Evolutionary conservation across 208 protist species (phyloP), one percentile per base, ranked within the genome.

Genomic region (Crithidia sp.): DNA sequence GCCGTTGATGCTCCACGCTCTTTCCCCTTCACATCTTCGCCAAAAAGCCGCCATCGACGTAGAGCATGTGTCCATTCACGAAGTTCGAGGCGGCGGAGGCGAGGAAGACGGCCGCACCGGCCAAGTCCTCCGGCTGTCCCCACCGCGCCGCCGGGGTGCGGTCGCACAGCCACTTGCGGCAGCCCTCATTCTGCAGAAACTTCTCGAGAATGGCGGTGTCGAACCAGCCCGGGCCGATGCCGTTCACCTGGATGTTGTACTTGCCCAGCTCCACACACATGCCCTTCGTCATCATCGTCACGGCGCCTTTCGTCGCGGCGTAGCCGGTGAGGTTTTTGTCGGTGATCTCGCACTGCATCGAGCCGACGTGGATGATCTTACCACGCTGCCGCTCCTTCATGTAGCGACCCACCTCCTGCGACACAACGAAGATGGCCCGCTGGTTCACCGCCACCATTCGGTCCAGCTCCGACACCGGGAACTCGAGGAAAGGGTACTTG

Each of bases 201-300:
- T 44, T 28, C 39, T 67, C 74, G 19, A 76, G 58, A 17, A 86
- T 57, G 3, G 64, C 69, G 16, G 74, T 84, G n/a, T 14, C 58
- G 4, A 79, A 74, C 39, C 62, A 86, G 39, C 85, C 85, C 2
- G 81, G 81, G 60, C 79, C 81, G 47, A 86, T 70, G 19, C 74
- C 76, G 63, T 86, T 86, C 58, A 70, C 70, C n/a, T 82, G 84
- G 61, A 89, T 81, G 67, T 71, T 74, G 44, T 70, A 74, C n/a
- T 43, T 58, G 4, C 79, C 82, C 50, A 66, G 56, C 62, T 85
- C 81, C 36, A 90, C 62, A 37, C 80, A 79, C 19, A 86, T 71
- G 67, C 57, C 71, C 75, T 85, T 86, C n/a, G 81, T 89, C 5
- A 87, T 49, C 43, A 83, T 83, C 62, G 71, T 69, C 19, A 84